Evolutionary conservation across 2,329 filamentous ascomycete species (phyloP).

Genomic region (Ophiostoma australiae): DNA sequence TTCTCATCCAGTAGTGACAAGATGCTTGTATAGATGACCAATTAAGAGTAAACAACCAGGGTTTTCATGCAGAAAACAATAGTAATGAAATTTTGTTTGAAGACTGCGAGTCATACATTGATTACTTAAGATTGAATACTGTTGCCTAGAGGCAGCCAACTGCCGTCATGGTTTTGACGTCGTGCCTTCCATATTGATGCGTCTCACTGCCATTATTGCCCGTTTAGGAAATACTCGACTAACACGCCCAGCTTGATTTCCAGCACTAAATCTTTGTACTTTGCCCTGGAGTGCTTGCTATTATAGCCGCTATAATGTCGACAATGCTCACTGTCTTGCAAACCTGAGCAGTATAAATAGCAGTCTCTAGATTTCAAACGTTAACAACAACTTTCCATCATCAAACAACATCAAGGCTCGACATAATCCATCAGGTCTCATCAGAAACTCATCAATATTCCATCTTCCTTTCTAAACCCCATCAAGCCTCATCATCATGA

Average conservation of each 20-base stretch:
- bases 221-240: slow-evolving; percentile 6
- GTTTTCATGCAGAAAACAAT: neutral
- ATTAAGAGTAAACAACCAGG: neutral
- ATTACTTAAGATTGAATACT: neutral
- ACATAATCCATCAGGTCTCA: neutral
- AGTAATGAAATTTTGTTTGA: neutral
- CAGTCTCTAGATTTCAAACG: neutral
- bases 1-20: neutral
- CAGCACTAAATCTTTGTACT: neutral
- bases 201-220: neutral
- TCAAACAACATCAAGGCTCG: neutral
- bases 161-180: neutral
- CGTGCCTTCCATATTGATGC: neutral
- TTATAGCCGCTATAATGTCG: neutral
- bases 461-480: neutral
- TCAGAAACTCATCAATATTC: neutral
- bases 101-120: neutral
- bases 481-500: neutral
- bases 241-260: neutral
- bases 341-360: neutral
- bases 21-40: neutral
- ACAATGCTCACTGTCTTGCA: neutral
- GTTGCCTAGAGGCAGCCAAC: slow-evolving; percentile 7
- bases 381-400: neutral
- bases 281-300: neutral